phyloP scores from a whole-genome alignment of 495 filamentous ascomycete species.

The Penicillium dipodomyicola region DNA sequence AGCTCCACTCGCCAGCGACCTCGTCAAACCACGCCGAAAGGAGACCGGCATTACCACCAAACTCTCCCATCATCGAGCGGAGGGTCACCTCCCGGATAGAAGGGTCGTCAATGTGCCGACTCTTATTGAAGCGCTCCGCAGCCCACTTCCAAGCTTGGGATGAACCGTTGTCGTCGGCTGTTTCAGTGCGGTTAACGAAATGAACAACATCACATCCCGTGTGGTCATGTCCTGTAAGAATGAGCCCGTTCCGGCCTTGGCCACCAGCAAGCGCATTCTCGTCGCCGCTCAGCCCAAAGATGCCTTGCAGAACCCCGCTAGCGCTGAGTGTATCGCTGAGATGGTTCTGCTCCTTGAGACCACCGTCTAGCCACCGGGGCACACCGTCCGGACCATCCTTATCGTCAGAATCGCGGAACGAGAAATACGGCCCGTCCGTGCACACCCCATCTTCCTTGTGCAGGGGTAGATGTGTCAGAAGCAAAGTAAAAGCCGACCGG shows the following conservation, averaged over 20 bases:
- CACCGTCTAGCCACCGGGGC: slow-evolving; percentile 49
- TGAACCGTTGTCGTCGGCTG: slow-evolving; percentile 16
- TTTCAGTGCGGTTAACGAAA: slow-evolving; percentile 55
- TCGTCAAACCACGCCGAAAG: slow-evolving; percentile 86
- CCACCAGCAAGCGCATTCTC: slow-evolving; percentile 50
- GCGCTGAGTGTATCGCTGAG: slow-evolving; percentile 62
- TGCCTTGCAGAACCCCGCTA: slow-evolving; percentile 67
- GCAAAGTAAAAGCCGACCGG: slow-evolving; percentile 65
- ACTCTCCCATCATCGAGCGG: slow-evolving; percentile 98
- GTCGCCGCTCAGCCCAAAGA: slow-evolving; percentile 73
- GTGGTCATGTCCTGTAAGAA: slow-evolving; percentile 93
- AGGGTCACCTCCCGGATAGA: slow-evolving; percentile 86
- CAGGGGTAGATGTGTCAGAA: slow-evolving; percentile 89
- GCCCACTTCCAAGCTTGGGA: slow-evolving; percentile 33
- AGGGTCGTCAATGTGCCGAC: slow-evolving; percentile 18
- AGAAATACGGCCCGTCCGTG: slow-evolving; percentile 77
- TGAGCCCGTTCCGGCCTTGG: slow-evolving; percentile 64
- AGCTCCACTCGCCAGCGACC: slow-evolving; percentile 65
- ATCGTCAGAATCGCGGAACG: slow-evolving; percentile 58
- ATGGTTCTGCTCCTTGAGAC: slow-evolving; percentile 89
- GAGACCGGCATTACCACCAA: slow-evolving; percentile 81
- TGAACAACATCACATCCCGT: slow-evolving; percentile 88
- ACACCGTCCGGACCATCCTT: slow-evolving; percentile 28
- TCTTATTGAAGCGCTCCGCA: slow-evolving; percentile 28
- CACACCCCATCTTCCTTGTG: slow-evolving; percentile 82